A percentile compares a stretch with the other conserved stretches of the same genome.
These are phyloP conservation scores for Plenodomus biglobosus DNA, from an alignment of 2,329 filamentous ascomycete genomes.

Conservation along the genomic window DNA sequence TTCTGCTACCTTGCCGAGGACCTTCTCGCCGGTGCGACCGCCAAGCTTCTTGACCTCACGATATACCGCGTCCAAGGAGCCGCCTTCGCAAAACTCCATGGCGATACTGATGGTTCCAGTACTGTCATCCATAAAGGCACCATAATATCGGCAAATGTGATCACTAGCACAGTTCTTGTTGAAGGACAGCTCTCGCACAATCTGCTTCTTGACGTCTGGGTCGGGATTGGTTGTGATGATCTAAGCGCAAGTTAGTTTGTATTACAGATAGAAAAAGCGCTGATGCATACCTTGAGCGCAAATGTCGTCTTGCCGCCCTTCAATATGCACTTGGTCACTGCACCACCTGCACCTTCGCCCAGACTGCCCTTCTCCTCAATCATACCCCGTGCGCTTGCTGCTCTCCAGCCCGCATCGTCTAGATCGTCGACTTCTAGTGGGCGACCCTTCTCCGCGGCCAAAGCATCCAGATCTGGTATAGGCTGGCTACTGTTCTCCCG, in stretches of 20 bases:
- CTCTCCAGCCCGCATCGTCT: slow-evolving; percentile 92
- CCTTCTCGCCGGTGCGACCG: slow-evolving; percentile 93
- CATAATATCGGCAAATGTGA: slow-evolving; percentile 97
- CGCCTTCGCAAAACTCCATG: slow-evolving; percentile 99
- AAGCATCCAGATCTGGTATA: slow-evolving; percentile 74
- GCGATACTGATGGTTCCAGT: slow-evolving; percentile 96
- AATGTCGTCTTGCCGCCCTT: slow-evolving; percentile 93
- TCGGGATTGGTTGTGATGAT: slow-evolving; percentile 98
- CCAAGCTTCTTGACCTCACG: slow-evolving; percentile 95
- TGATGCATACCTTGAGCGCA: slow-evolving; percentile 75
- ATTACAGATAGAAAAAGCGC: neutral
- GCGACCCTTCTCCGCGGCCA: slow-evolving; percentile 78
- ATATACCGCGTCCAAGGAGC: slow-evolving; percentile 94
- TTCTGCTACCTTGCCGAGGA: slow-evolving; percentile 93
- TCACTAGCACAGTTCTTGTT: slow-evolving; percentile 97
- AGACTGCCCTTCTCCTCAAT: slow-evolving; percentile 87
- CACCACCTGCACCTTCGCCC: slow-evolving; percentile 92
- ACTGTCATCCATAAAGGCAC: slow-evolving; percentile 93
- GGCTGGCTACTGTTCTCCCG: slow-evolving; percentile 78
- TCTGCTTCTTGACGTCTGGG: slow-evolving; percentile 97
- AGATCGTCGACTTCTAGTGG: slow-evolving; percentile 90
- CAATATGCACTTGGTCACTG: slow-evolving; percentile 86
- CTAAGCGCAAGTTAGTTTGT: slow-evolving; percentile 42
- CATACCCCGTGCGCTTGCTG: slow-evolving; percentile 83
- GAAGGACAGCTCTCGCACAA: slow-evolving; percentile 92